A percentile compares a stretch with the other conserved stretches of the same genome.
These are phyloP conservation scores for Sugiyamaella valdiviana DNA, from an alignment of 805 yeast genomes.

Conservation along the genomic window DNA sequence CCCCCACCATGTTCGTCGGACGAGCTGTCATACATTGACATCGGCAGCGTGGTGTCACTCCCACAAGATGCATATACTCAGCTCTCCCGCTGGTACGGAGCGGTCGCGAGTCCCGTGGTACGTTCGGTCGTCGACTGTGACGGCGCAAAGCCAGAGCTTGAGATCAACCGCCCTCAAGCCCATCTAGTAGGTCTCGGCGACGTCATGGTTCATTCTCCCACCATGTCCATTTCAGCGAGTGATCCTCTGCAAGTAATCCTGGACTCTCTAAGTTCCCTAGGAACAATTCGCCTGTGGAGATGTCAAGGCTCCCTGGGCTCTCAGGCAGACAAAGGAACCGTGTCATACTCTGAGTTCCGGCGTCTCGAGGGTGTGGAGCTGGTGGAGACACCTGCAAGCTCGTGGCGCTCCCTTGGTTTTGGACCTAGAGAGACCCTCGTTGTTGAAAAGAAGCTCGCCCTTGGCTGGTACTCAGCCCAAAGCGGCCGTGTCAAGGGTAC, in stretches of 20 bases:
- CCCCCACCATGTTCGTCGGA: neutral
- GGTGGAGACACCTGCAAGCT: neutral
- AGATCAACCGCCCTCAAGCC: neutral
- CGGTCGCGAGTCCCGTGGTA: neutral
- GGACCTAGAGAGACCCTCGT: constrained; percentile 2
- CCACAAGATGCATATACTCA: neutral
- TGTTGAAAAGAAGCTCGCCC: constrained; percentile 13
- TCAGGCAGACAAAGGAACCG: neutral
- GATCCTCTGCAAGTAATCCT: neutral
- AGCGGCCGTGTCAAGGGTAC: constrained; percentile 37
- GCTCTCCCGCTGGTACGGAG: neutral
- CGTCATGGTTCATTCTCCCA: neutral
- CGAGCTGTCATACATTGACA: neutral
- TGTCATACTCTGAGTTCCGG: constrained; percentile 2
- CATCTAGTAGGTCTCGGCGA: neutral
- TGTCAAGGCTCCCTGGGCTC: neutral
- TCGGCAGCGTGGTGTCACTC: neutral
- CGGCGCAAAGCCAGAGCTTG: neutral
- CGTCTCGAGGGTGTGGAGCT: constrained; percentile 1
- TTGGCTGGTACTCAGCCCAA: constrained; percentile 14
- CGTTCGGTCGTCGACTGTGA: neutral
- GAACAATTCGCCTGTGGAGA: constrained; percentile 5
- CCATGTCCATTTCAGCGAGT: neutral
- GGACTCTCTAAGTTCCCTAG: neutral
- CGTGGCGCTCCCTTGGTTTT: neutral